These are phyloP conservation scores for Rutstroemia sp. DNA, from an alignment of 2,329 filamentous ascomycete species.

Conservation along the genomic window DNA sequence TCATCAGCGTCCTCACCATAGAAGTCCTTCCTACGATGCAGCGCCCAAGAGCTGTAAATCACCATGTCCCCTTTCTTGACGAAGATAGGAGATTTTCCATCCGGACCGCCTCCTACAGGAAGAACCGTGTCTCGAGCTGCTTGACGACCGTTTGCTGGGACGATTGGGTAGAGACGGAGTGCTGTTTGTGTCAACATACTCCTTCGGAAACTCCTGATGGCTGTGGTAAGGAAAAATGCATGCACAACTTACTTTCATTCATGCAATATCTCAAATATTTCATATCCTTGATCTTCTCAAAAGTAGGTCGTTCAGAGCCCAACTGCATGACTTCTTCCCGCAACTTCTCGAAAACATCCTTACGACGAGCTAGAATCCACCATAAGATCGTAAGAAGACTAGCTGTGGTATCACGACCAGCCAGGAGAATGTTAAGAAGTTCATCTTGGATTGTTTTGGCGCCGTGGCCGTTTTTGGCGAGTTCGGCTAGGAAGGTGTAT, in stretches of 20 bases:
- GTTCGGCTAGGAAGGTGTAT: conserved; percentile 26
- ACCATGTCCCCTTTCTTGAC: conserved; percentile 22
- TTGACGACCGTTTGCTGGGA: conserved; percentile 44
- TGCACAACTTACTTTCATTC: conserved; percentile 31
- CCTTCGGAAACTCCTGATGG: conserved; percentile 8
- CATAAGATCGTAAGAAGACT: conserved; percentile 26
- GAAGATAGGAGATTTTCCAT: conserved; percentile 27
- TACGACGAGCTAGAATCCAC: conserved; percentile 9
- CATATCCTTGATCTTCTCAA: conserved; percentile 15
- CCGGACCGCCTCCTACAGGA: conserved; percentile 31
- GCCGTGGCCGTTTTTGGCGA: conserved; percentile 26
- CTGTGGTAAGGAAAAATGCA: neutral
- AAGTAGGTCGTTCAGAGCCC: conserved; percentile 9
- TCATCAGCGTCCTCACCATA: conserved; percentile 52
- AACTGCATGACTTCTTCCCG: conserved; percentile 27
- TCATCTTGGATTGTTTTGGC: conserved; percentile 18
- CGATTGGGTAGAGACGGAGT: conserved; percentile 39
- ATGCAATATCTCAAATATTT: conserved; percentile 20
- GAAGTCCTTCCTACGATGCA: conserved; percentile 41
- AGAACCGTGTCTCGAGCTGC: conserved; percentile 37
- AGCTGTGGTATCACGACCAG: conserved; percentile 16
- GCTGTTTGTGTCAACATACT: conserved; percentile 16
- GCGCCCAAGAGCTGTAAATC: conserved; percentile 20
- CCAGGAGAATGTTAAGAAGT: conserved; percentile 15
- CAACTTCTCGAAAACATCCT: conserved; percentile 28